Evolutionary conservation across 768 basidiomycete genomes (phyloP).

Genomic region (Mycena amicta): DNA sequence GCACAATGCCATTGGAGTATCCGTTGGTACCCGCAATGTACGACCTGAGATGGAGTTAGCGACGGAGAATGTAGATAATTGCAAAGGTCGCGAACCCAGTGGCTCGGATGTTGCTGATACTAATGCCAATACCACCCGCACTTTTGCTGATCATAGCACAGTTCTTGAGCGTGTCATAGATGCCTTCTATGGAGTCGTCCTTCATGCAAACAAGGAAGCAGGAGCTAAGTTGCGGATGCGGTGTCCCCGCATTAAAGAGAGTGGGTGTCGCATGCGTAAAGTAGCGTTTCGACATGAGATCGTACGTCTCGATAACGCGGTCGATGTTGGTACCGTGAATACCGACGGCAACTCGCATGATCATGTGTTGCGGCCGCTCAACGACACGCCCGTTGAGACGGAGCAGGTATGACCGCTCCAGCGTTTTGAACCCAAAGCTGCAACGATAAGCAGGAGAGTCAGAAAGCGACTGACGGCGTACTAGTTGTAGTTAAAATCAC

Average conservation of each 20-base stretch:
- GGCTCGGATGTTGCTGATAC: conserved; percentile 94
- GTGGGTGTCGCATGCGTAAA: conserved; percentile 99
- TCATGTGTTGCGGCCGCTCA: conserved; percentile 97
- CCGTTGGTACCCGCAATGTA: conserved; percentile 99
- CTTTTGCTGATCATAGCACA: conserved; percentile 99
- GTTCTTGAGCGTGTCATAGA: conserved; percentile 97
- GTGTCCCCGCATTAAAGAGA: conserved; percentile 98
- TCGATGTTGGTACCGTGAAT: conserved; percentile 92
- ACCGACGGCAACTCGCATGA: conserved; percentile 99
- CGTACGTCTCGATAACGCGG: conserved; percentile 87
- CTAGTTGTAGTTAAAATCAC: conserved; percentile 98
- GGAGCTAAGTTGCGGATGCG: conserved; percentile 91
- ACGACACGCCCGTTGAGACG: conserved; percentile 93
- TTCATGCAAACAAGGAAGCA: conserved; percentile 99
- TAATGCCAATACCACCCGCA: conserved; percentile 96
- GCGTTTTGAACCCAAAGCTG: conserved; percentile 99
- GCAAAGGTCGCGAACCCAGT: conserved; percentile 91
- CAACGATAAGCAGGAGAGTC: background rate
- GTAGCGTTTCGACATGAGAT: conserved; percentile 97
- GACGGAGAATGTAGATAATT: background rate
- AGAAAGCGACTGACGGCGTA: conserved; percentile 38
- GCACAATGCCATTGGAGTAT: conserved; percentile 98
- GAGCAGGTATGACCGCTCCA: conserved; percentile 96
- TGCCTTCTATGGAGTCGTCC: conserved; percentile 98
- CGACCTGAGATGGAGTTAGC: conserved; percentile 51